Base-by-base conservation (phyloP, 306 rosid genomes). In the Fagus sylvatica region DNA sequence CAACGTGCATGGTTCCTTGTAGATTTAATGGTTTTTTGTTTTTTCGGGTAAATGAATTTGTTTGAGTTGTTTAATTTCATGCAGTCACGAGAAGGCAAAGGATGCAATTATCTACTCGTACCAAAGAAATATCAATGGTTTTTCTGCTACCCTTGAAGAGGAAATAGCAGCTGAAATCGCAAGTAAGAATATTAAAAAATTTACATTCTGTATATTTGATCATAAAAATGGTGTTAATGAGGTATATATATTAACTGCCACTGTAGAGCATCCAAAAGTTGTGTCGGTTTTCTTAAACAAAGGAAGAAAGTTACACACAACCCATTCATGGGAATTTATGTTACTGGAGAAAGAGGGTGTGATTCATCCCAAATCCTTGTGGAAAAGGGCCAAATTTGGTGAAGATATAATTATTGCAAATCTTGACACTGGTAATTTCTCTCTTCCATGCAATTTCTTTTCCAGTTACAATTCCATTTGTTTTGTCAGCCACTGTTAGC, bases 311-410 rank as follows among this genome's bases (percentile, higher is more conserved):
- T 74, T 88, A 16, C 91, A 85, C 68, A 88, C 89, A 9, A 88
- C 89, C 0, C 94, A 28, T 73, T 89, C 96, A 17, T 93, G 98
- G 98, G 86, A 88, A 2, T 90, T 93, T 72, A 84, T 93, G 98
- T 30, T 30, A 36, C 66, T 84, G 75, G 89, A 88, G 48, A 40
- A 61, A 28, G 62, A 83, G 53, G 91, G 90, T 15, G 77, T 73
- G 0, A 12, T 56, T 79, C 66, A 42, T 9, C 36, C 67, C 2
- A 28, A 30, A 3, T 93, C 98, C 1, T 7, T 87, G 1, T 85
- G 91, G 60, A 46, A 48, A 17, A 87, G 76, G 81, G 92, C 93
- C 76, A 88, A 83, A 55, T 88, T 61, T 73, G 98, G 98, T 53
- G 87, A 85, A 77, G 88, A 91, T 33, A 64, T 77, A 34, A 93